A percentile compares a stretch with the other conserved stretches of the same genome.
Conservation (phyloP, 495 filamentous ascomycete species). For the Parathielavia appendiculata region DNA sequence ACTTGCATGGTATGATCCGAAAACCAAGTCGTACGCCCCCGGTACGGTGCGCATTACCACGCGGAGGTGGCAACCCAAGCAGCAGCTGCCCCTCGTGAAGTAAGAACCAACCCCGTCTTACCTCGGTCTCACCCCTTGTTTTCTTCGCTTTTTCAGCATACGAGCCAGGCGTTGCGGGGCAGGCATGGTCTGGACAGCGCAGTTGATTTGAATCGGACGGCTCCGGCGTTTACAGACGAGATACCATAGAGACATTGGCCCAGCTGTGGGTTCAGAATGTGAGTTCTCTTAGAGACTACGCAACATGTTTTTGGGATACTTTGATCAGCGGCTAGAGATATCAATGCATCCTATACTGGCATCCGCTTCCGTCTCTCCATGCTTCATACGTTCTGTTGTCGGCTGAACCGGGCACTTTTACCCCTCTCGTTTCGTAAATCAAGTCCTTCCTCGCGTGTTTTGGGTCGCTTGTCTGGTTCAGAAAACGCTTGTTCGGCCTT, state of each 20-base stretch:
- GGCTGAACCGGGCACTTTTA: neutral
- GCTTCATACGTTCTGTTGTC: too few relatives aligned
- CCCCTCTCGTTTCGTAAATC: too few relatives aligned
- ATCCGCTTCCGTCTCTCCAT: neutral
- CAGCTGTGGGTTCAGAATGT: neutral
- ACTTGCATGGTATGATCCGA: conserved; percentile 30
- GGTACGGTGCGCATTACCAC: conserved; percentile 13
- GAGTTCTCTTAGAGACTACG: neutral
- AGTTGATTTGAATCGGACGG: neutral
- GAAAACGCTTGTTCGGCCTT: too few relatives aligned
- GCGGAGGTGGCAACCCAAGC: conserved; percentile 17
- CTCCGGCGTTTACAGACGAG: neutral
- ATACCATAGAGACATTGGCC: conserved; percentile 14
- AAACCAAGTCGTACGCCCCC: conserved; percentile 19
- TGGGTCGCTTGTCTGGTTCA: too few relatives aligned
- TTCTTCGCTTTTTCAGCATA: neutral
- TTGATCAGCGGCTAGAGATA: neutral
- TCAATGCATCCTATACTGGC: neutral
- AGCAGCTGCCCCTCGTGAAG: neutral
- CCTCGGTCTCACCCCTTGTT: neutral
- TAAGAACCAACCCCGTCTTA: neutral
- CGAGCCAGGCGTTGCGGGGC: conserved; percentile 1
- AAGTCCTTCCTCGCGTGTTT: too few relatives aligned
- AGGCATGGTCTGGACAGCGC: neutral
- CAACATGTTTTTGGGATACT: neutral